These are phyloP conservation scores for Populus ilicifolia DNA, from an alignment of 345 rosid genomes.

Conservation along the genomic window DNA sequence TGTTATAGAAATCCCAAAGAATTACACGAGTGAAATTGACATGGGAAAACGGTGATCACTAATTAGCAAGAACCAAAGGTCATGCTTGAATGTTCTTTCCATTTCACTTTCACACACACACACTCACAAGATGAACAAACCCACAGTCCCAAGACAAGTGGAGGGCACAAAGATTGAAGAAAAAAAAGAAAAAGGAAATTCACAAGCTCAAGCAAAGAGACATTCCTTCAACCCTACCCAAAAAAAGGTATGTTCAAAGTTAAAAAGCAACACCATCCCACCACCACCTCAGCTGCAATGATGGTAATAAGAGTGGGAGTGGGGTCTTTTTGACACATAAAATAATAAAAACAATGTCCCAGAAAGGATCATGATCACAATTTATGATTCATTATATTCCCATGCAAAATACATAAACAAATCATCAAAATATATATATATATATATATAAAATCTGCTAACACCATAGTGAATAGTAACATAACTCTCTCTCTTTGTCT, in stretches of 20 bases:
- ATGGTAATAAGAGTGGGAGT: conserved; percentile 34
- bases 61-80: background rate
- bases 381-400: conserved; percentile 13
- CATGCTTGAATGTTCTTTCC: background rate
- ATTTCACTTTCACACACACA: background rate
- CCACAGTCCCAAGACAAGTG: conserved; percentile 17
- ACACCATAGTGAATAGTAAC: background rate
- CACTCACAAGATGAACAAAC: background rate
- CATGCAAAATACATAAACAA: conserved; percentile 30
- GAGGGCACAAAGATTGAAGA: conserved; percentile 21
- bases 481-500: too few species aligned
- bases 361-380: background rate
- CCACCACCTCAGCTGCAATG: conserved; percentile 47
- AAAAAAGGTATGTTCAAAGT: conserved; percentile 14
- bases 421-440: background rate
- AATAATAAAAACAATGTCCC: background rate
- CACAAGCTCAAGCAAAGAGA: conserved; percentile 31
- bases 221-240: conserved; percentile 38
- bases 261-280: conserved; percentile 29
- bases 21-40: background rate
- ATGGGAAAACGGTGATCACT: background rate
- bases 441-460: background rate
- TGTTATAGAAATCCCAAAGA: too few species aligned
- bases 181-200: conserved; percentile 12
- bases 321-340: conserved; percentile 1